Conservation (phyloP, 768 basidiomycete species). For the Daedalea quercina region DNA sequence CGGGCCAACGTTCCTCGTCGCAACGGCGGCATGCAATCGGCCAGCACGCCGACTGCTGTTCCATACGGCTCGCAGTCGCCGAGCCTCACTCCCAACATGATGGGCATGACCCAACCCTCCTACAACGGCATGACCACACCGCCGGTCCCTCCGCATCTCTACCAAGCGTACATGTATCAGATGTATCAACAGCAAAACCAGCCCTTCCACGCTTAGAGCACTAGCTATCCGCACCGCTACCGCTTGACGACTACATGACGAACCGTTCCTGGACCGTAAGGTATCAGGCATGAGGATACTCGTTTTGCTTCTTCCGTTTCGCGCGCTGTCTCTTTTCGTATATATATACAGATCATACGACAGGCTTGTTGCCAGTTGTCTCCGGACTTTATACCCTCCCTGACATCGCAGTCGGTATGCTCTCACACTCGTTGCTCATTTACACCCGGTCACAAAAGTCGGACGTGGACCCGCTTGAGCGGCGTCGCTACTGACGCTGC, state of each 20-base stretch:
- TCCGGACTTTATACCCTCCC: slow-evolving; percentile 12
- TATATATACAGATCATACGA: slow-evolving; percentile 11
- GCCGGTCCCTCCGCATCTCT: slow-evolving; percentile 59
- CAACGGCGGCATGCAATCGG: slow-evolving; percentile 35
- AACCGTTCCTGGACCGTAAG: slow-evolving; percentile 15
- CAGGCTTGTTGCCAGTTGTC: not conserved
- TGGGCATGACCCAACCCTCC: slow-evolving; percentile 61
- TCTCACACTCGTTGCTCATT: slow-evolving; percentile 13
- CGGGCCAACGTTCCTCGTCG: slow-evolving; percentile 38
- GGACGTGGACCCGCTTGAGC: slow-evolving; percentile 14
- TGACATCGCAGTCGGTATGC: slow-evolving; percentile 2
- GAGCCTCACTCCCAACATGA: slow-evolving; percentile 43
- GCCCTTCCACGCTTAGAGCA: slow-evolving; percentile 43
- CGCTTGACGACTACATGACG: slow-evolving; percentile 17
- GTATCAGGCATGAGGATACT: slow-evolving; percentile 14
- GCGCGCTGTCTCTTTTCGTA: slow-evolving; percentile 6
- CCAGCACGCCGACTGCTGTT: slow-evolving; percentile 24
- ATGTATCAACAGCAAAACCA: slow-evolving; percentile 73
- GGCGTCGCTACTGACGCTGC: slow-evolving; percentile 11
- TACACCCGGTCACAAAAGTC: slow-evolving; percentile 10
- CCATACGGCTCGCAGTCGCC: slow-evolving; percentile 60
- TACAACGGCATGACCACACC: slow-evolving; percentile 55
- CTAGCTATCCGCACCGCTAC: slow-evolving; percentile 11
- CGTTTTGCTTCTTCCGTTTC: slow-evolving; percentile 8
- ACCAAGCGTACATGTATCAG: slow-evolving; percentile 81